Evolutionary conservation across 768 basidiomycete genomes (phyloP).

Genomic region (Cystobasidium onofrii): DNA sequence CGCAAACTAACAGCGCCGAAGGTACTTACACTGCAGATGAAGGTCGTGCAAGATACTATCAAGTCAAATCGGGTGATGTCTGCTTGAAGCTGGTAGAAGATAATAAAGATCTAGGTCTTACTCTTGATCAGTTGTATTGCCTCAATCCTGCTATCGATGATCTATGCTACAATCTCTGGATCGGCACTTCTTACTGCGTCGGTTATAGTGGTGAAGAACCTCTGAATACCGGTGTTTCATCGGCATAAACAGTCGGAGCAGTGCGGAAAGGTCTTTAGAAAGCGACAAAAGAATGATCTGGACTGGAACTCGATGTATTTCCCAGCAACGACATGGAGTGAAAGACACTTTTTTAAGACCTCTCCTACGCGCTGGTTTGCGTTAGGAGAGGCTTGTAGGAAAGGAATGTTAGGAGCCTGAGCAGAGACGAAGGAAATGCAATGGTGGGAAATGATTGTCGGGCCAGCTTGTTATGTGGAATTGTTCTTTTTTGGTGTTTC

Average conservation of each 20-base stretch:
- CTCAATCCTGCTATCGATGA: conserved; percentile 29
- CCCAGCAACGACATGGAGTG: no score
- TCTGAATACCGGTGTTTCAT: conserved; percentile 10
- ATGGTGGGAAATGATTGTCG: no score
- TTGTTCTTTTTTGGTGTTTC: no score
- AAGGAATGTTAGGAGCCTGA: no score
- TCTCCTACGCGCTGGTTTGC: no score
- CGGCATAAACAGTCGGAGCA: background rate
- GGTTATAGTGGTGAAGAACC: conserved; percentile 22
- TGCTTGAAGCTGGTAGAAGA: conserved; percentile 18
- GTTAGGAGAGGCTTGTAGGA: no score
- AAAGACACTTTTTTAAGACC: no score
- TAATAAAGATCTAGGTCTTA: conserved; percentile 12
- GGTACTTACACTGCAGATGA: conserved; percentile 13
- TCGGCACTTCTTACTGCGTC: conserved; percentile 6
- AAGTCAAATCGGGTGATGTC: background rate
- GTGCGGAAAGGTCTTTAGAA: background rate
- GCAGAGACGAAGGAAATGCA: no score
- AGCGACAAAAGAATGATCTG: no score
- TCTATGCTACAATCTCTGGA: conserved; percentile 18
- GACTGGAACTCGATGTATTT: no score
- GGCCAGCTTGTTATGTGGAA: no score
- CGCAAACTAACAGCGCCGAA: conserved; percentile 4
- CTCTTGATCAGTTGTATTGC: conserved; percentile 31
- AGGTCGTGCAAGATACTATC: conserved; percentile 24